Evolutionary conservation across 331 rosid genomes (phyloP).

Genomic region (Malus hybrid): DNA sequence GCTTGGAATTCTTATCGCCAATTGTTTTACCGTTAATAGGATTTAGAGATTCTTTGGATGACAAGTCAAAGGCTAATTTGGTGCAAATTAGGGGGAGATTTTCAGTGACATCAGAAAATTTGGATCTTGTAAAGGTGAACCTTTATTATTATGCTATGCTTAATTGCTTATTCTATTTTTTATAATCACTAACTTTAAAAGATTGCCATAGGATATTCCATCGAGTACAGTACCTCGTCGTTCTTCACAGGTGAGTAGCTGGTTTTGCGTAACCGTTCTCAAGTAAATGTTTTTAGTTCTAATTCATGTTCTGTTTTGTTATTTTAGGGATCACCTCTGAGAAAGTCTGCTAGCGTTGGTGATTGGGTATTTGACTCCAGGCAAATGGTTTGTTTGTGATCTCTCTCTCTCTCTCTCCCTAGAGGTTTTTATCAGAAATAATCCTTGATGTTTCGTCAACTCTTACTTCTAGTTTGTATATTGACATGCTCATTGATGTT

Average conservation of each 20-base stretch:
- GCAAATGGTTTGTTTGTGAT: constrained; percentile 53
- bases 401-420: background rate
- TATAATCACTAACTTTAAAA: constrained; percentile 42
- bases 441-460: background rate
- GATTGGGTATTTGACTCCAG: constrained; percentile 85
- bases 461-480: background rate
- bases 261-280: constrained; percentile 8
- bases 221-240: constrained; percentile 80
- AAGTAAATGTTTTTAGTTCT: background rate
- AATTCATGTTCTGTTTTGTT: constrained; percentile 25
- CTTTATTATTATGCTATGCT: constrained; percentile 1
- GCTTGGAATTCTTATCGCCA: constrained; percentile 13
- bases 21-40: constrained; percentile 44
- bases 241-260: constrained; percentile 76
- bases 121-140: constrained; percentile 92
- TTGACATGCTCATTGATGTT: background rate
- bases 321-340: constrained; percentile 65
- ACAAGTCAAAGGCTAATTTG: constrained; percentile 82
- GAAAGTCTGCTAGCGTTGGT: constrained; percentile 96
- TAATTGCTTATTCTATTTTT: constrained; percentile 1
- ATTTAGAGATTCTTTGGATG: constrained; percentile 87
- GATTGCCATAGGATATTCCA: constrained; percentile 80
- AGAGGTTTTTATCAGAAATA: background rate
- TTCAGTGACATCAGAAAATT: constrained; percentile 94
- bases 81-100: constrained; percentile 97